Conservation (phyloP, 257 asterid species). For the Linderniella brevidens region DNA sequence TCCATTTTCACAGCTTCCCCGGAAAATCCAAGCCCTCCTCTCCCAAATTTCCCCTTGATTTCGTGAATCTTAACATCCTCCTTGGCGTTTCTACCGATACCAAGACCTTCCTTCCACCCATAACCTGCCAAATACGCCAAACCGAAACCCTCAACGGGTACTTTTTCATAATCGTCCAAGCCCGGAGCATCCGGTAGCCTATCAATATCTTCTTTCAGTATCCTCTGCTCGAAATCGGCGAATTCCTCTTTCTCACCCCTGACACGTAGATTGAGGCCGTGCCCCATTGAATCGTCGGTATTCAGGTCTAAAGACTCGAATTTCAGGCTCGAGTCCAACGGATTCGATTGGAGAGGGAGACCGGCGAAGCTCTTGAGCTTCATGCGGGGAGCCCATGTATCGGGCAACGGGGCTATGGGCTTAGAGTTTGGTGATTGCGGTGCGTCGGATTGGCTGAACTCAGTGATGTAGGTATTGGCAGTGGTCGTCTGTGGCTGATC, state of each 20-base stretch:
- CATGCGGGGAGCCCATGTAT: conserved; percentile 47
- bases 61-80: conserved; percentile 46
- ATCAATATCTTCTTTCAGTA: conserved; percentile 3
- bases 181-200: conserved; percentile 44
- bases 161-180: conserved; percentile 38
- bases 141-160: conserved; percentile 71
- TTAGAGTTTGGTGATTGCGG: conserved; percentile 10
- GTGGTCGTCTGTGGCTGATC: conserved; percentile 9
- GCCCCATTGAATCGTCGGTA: conserved; percentile 21
- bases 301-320: conserved; percentile 43
- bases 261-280: conserved; percentile 51
- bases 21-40: conserved; percentile 71
- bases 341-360: conserved; percentile 18
- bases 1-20: conserved; percentile 13
- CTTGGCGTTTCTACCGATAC: conserved; percentile 55
- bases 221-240: conserved; percentile 33
- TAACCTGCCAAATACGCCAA: conserved; percentile 54
- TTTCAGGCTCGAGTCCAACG: conserved; percentile 19
- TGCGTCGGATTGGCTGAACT: conserved; percentile 40
- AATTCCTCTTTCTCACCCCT: conserved; percentile 8
- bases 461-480: conserved; percentile 27
- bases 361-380: conserved; percentile 38
- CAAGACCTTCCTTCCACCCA: conserved; percentile 76
- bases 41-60: conserved; percentile 34
- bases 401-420: conserved; percentile 43